Conservation (phyloP, 192 early-diverging fungal species). For the Coemansia sp. region DNA sequence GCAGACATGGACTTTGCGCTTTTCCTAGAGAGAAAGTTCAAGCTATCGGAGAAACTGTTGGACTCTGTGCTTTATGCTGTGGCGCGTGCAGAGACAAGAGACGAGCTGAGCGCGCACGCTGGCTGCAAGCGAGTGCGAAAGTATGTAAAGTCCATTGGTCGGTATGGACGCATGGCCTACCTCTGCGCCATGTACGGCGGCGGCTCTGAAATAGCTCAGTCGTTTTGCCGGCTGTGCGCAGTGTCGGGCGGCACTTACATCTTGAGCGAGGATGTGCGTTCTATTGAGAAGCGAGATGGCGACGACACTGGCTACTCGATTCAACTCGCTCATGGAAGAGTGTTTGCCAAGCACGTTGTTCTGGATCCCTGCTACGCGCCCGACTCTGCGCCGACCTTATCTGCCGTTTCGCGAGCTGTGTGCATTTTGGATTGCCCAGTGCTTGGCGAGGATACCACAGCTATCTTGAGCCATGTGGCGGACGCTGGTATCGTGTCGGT, state of each 20-base stretch:
- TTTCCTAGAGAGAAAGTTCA: constrained; percentile 58
- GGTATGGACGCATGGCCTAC: constrained; percentile 80
- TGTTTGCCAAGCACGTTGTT: constrained; percentile 45
- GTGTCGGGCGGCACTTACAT: constrained; percentile 92
- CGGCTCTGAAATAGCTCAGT: constrained; percentile 84
- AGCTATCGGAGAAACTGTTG: constrained; percentile 60
- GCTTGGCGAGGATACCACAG: constrained; percentile 31
- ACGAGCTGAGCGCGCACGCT: constrained; percentile 49
- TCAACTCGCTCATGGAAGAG: constrained; percentile 37
- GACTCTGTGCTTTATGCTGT: constrained; percentile 65
- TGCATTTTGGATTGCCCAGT: constrained; percentile 47
- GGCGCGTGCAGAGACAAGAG: constrained; percentile 42
- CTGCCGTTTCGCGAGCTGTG: constrained; percentile 47
- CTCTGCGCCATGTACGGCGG: constrained; percentile 83
- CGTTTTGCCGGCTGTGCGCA: constrained; percentile 86
- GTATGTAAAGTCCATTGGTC: constrained; percentile 77
- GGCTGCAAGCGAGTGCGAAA: constrained; percentile 66
- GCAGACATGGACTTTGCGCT: constrained; percentile 14
- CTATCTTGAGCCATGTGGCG: constrained; percentile 12
- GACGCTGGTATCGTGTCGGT: constrained; percentile 13
- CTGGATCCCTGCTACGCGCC: constrained; percentile 57
- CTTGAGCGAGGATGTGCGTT: constrained; percentile 55
- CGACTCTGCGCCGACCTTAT: constrained; percentile 21
- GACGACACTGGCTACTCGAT: constrained; percentile 7
- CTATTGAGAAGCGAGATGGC: constrained; percentile 30